Conservation (phyloP, 345 rosid species). For the Nephelium lappaceum region DNA sequence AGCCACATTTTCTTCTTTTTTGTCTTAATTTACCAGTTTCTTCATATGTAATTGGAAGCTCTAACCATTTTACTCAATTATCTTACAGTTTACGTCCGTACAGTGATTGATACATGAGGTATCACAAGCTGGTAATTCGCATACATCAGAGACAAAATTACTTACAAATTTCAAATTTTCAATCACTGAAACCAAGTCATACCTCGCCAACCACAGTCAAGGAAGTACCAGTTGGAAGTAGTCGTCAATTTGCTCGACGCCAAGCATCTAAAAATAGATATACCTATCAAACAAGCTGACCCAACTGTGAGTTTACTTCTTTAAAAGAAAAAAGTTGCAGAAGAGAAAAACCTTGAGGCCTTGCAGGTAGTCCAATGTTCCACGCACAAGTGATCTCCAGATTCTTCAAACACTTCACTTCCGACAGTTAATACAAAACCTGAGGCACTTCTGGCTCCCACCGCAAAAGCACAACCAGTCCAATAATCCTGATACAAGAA, state of each 20-base stretch:
- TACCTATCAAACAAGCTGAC: constrained; percentile 24
- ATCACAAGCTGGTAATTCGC: not conserved
- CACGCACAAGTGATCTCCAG: constrained; percentile 92
- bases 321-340: constrained; percentile 2
- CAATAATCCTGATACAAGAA: constrained; percentile 69
- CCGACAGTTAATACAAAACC: constrained; percentile 68
- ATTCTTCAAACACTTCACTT: constrained; percentile 88
- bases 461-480: constrained; percentile 63
- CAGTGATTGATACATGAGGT: not conserved
- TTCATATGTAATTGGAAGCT: not conserved
- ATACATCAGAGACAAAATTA: not conserved
- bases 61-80: not conserved
- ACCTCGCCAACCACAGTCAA: constrained; percentile 98
- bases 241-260: constrained; percentile 86
- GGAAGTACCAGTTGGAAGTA: constrained; percentile 90
- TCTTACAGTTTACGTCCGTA: not conserved
- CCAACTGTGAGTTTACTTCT: not conserved
- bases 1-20: not conserved
- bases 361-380: constrained; percentile 90
- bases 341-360: constrained; percentile 80
- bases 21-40: not conserved
- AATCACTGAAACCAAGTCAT: constrained; percentile 23
- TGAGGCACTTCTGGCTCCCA: constrained; percentile 75
- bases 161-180: not conserved
- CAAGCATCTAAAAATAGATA: constrained; percentile 76